Evolutionary conservation across 208 protist species (phyloP), one percentile per base, ranked within the genome.

Genomic region (Acanthamoeba culbertsoni): DNA sequence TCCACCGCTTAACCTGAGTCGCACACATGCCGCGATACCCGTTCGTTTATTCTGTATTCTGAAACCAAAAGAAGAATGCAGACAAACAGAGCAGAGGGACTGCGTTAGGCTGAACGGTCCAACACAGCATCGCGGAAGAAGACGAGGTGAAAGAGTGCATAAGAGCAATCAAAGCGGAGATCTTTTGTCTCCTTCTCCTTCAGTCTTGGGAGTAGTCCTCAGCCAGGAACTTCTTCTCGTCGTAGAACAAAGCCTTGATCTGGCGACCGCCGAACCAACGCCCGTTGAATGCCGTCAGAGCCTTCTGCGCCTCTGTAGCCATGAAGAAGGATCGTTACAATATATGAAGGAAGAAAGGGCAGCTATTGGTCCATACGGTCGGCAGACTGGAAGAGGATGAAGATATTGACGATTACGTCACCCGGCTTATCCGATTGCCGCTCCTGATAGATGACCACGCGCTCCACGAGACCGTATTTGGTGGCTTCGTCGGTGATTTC

Each of bases 331-430:
- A n/a, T n/a, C 23, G 26, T 8, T 8, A 31, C 6, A 5, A 46
- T 37, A 1, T 10, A 45, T 4, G 45, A 37, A 63, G 33, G 79
- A 26, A 63, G 2, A 0, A n/a, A n/a, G n/a, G n/a, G n/a, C n/a
- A n/a, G n/a, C n/a, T n/a, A n/a, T n/a, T n/a, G n/a, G n/a, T n/a
- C n/a, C 33, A 48, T 90, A 92, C 55, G 45, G 86, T 84, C 53
- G 37, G 43, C 33, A n/a, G 14, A 26, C 71, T 93, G 57, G 45
- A 93, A 93, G 31, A 93, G 46, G 28, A 93, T 55, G 48, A 93
- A 84, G 62, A 93, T 93, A 59, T 93, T 93, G 65, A 93, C 45
- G 59, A 92, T 43, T 14, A 79, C 86, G 18, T 91, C 55, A 35
- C 86, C 57, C 5, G 28, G 35, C 59, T 73, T 65, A 16, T 65